A percentile compares a stretch with the other conserved stretches of the same genome.
Evolutionary conservation across 768 basidiomycete genomes (phyloP).

Genomic region (Crepidotus variabilis): DNA sequence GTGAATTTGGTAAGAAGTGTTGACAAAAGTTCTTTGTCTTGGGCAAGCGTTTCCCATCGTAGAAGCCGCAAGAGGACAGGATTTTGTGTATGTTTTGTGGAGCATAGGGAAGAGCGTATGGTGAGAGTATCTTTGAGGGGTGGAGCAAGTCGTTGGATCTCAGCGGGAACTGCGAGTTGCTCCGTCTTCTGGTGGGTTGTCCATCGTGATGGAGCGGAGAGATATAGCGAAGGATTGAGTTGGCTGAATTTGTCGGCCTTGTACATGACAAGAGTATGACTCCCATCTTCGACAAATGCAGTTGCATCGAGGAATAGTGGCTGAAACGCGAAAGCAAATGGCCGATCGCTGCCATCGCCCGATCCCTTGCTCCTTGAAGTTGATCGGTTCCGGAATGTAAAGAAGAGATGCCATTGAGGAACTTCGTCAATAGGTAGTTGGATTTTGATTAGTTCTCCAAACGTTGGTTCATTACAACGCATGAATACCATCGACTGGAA

Average conservation of each 20-base stretch:
- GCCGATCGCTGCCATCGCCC: slow-evolving; percentile 53
- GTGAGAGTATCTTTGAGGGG: slow-evolving; percentile 74
- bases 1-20: slow-evolving; percentile 80
- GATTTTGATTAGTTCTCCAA: slow-evolving; percentile 90
- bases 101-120: slow-evolving; percentile 88
- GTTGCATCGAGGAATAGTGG: slow-evolving; percentile 76
- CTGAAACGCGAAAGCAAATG: slow-evolving; percentile 91
- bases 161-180: slow-evolving; percentile 50
- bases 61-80: slow-evolving; percentile 75
- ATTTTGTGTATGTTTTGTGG: slow-evolving; percentile 90
- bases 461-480: slow-evolving; percentile 85
- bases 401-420: slow-evolving; percentile 87
- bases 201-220: slow-evolving; percentile 62
- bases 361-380: slow-evolving; percentile 35
- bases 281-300: slow-evolving; percentile 86
- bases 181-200: slow-evolving; percentile 56
- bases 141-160: slow-evolving; percentile 61
- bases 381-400: slow-evolving; percentile 82
- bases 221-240: slow-evolving; percentile 67
- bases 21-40: slow-evolving; percentile 65
- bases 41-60: slow-evolving; percentile 62
- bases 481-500: slow-evolving; percentile 92
- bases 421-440: slow-evolving; percentile 64
- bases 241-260: slow-evolving; percentile 68
- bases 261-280: slow-evolving; percentile 82